Evolutionary conservation across 1,284 basidiomycete genomes (phyloP), one percentile per base, ranked within the genome.

Genomic region (Rhodotorula sp.): DNA sequence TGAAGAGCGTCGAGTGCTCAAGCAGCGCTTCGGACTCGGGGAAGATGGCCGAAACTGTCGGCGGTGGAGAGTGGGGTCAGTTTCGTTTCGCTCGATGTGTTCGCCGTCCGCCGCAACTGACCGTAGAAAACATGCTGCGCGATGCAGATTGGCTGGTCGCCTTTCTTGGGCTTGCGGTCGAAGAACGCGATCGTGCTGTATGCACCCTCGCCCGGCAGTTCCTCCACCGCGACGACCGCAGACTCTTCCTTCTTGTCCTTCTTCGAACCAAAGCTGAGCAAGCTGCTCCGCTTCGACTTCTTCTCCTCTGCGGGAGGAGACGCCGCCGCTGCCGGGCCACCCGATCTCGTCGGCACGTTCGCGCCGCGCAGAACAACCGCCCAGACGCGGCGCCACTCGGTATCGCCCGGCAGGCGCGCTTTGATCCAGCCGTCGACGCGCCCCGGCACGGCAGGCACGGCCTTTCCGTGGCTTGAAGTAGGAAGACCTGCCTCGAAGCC

Each of bases 321-420:
- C 19, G 31, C 47, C 16, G 19, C 26, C 2, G 49, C 38, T 2
- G 23, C 56, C 34, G 67, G 59, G 19, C 45, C 59, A 26, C 59
- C 59, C 16, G 28, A 16, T 12, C 69, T 66, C 5, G 67, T 57
- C 28, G 60, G 63, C 1, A 62, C 70, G 60, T 65, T 68, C 34
- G 64, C 49, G 0, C 70, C 72, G 15, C 72, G 63, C 5, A 70
- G 84, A 21, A 97, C 84, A 10, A 90, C 87, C 84, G 94, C 88
- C 91, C 93, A 99, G 66, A 95, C 86, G 62, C 88, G 87, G 78
- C 93, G 93, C 95, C 95, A 99, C 77, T 97, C 93, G 1, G 92
- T 95, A 77, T 95, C 92, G 23, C 95, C 95, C 62, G 95, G 92
- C 62, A 97, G 86, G 57, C 97, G 89, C 38, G 95, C 87, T 74